These are phyloP conservation scores for Mycena galericulata DNA, from an alignment of 768 basidiomycete genomes.

Conservation along the genomic window DNA sequence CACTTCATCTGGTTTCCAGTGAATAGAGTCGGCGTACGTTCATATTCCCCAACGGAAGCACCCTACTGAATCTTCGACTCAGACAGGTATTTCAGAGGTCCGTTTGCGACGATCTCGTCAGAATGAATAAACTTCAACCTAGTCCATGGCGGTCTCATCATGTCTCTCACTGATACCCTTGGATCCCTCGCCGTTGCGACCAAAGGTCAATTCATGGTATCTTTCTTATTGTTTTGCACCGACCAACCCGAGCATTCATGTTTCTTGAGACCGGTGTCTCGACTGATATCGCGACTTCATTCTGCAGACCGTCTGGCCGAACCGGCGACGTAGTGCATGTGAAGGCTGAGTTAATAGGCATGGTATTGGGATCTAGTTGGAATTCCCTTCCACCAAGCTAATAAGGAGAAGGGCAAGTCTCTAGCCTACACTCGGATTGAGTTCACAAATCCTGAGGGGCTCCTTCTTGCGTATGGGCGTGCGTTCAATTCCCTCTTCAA, in stretches of 20 bases:
- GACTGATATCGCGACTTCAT: conserved; percentile 80
- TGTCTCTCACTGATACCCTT: conserved; percentile 86
- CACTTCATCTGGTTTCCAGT: conserved; percentile 54
- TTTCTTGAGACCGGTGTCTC: conserved; percentile 74
- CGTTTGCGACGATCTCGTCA: background rate
- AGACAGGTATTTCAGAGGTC: conserved; percentile 52
- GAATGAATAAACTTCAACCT: conserved; percentile 28
- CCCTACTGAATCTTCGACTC: conserved; percentile 5
- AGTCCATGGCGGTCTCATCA: conserved; percentile 85
- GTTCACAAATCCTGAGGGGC: conserved; percentile 72
- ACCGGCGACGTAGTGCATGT: conserved; percentile 75
- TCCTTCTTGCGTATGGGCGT: conserved; percentile 88
- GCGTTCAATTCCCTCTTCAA: conserved; percentile 43
- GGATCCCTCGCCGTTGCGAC: conserved; percentile 85
- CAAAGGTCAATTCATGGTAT: conserved; percentile 80
- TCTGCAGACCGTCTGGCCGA: conserved; percentile 73
- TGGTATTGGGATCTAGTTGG: conserved; percentile 59
- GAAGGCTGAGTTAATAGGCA: conserved; percentile 73
- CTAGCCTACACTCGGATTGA: conserved; percentile 87
- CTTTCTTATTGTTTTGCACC: background rate
- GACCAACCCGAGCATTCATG: background rate
- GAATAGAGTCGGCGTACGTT: conserved; percentile 82
- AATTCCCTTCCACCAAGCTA: background rate
- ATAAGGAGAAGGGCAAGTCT: conserved; percentile 66
- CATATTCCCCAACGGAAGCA: conserved; percentile 4